Conservation (phyloP, 148 eudicot genomes). For the Arbutus unedo region DNA sequence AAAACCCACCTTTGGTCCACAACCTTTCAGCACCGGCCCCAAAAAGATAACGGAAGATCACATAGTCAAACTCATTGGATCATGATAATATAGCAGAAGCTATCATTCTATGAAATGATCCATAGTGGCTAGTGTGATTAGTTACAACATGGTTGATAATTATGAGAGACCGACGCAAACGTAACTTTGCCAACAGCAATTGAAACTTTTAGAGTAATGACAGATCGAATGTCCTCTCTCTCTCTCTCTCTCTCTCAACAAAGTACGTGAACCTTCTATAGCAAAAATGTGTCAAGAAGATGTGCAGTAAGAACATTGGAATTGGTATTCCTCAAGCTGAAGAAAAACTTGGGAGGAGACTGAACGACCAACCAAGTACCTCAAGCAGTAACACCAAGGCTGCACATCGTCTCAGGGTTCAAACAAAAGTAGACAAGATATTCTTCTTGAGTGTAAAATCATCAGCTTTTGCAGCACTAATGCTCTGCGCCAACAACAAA, state of each 20-base stretch:
- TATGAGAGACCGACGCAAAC: not conserved
- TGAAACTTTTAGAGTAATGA: too few species aligned
- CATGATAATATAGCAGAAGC: not conserved
- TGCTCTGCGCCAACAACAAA: constrained; percentile 54
- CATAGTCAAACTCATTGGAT: not conserved
- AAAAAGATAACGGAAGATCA: not conserved
- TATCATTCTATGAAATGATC: not conserved
- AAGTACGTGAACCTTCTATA: not conserved
- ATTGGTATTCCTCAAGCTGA: not conserved
- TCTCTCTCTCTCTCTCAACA: too few species aligned
- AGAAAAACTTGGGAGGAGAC: not conserved
- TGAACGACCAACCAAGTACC: not conserved
- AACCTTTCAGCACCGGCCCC: not conserved
- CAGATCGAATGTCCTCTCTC: not conserved
- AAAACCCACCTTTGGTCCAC: not conserved
- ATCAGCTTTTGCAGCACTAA: constrained; percentile 74
- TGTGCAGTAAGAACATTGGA: not conserved
- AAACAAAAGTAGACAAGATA: constrained; percentile 59
- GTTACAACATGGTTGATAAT: not conserved
- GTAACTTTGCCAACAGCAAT: not conserved
- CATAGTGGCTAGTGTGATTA: not conserved
- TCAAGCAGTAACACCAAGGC: not conserved
- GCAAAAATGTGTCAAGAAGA: not conserved
- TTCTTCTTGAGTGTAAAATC: constrained; percentile 96
- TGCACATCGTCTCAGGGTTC: constrained; percentile 14